Conservation (phyloP, 805 yeast species). For the Lachancea fermentati region DNA sequence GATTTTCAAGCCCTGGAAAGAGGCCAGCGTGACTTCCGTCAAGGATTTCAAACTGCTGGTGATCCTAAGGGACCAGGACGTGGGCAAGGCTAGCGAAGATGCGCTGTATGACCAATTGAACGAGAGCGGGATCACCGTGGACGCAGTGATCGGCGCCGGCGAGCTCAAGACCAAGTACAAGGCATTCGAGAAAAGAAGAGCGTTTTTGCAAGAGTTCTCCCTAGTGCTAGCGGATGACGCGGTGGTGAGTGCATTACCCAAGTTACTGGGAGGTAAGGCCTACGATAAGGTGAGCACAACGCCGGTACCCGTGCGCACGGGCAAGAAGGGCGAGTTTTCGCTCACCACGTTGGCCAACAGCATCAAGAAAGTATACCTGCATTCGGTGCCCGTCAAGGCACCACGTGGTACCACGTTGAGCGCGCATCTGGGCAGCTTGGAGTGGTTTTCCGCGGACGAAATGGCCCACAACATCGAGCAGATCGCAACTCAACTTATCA, state of each 20-base stretch:
- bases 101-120: constrained; percentile 69
- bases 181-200: constrained; percentile 83
- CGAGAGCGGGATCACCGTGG: constrained; percentile 27
- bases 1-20: constrained; percentile 27
- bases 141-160: constrained; percentile 59
- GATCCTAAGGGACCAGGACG: constrained; percentile 37
- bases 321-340: constrained; percentile 32
- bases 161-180: constrained; percentile 81
- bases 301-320: constrained; percentile 60
- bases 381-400: constrained; percentile 54
- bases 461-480: constrained; percentile 56
- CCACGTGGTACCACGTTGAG: constrained; percentile 70
- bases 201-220: constrained; percentile 61
- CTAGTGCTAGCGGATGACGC: constrained; percentile 82
- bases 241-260: constrained; percentile 73
- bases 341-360: constrained; percentile 51
- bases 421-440: constrained; percentile 58
- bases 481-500: constrained; percentile 45
- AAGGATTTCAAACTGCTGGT: constrained; percentile 36
- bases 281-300: constrained; percentile 61
- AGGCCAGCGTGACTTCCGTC: constrained; percentile 25
- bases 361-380: constrained; percentile 47
- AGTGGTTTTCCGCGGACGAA: constrained; percentile 39
- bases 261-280: constrained; percentile 77
- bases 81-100: constrained; percentile 31